These are phyloP conservation scores for Stachybotrys elegans DNA, from an alignment of 2,329 filamentous ascomycete genomes.

Conservation along the genomic window DNA sequence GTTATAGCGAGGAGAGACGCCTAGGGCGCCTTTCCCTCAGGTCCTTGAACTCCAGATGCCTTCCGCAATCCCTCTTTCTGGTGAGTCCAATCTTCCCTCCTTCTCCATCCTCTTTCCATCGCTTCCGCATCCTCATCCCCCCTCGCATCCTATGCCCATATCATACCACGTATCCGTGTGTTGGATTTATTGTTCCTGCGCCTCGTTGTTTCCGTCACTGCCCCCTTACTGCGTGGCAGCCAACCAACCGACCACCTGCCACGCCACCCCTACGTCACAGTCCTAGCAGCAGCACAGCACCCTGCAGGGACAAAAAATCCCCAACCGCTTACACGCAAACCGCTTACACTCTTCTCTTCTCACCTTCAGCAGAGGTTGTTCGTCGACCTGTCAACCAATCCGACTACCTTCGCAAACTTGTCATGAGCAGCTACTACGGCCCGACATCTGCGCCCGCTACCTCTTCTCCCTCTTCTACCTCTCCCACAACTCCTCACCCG, in stretches of 20 bases:
- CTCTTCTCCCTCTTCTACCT: slow-evolving; percentile 20
- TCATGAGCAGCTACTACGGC: slow-evolving; percentile 38
- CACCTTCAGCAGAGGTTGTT: slow-evolving; percentile 19
- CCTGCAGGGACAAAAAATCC: too few species aligned
- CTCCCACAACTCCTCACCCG: slow-evolving; percentile 21
- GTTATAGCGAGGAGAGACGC: too few species aligned
- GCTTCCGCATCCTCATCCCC: too few species aligned
- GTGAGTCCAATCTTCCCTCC: slow-evolving; percentile 2
- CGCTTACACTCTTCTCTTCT: background rate
- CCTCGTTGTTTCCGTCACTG: too few species aligned
- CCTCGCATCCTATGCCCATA: too few species aligned
- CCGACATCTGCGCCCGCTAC: slow-evolving; percentile 24
- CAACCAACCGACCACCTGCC: too few species aligned
- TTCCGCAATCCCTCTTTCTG: slow-evolving; percentile 22
- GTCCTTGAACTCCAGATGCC: slow-evolving; percentile 19
- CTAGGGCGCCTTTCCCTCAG: slow-evolving; percentile 11
- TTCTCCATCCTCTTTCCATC: slow-evolving; percentile 4
- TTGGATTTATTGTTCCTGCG: too few species aligned
- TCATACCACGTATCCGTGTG: too few species aligned
- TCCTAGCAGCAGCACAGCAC: too few species aligned
- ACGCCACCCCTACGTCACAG: too few species aligned
- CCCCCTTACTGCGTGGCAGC: too few species aligned
- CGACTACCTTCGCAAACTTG: slow-evolving; percentile 34
- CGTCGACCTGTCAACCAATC: slow-evolving; percentile 35
- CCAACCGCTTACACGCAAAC: too few species aligned